phyloP scores from a whole-genome alignment of 306 rosid species.

The Quercus robur region DNA sequence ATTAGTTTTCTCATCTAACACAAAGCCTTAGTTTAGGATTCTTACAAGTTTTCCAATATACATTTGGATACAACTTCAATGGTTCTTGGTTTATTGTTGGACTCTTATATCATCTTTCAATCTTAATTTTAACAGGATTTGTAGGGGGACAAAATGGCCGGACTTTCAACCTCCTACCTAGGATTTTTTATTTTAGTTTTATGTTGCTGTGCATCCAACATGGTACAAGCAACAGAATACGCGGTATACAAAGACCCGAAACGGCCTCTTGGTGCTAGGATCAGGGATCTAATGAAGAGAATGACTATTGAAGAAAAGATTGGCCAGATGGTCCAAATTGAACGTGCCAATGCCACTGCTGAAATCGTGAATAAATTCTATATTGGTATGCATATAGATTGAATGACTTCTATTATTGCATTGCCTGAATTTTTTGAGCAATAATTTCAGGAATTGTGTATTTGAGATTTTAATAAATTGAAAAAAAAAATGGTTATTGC shows the following conservation, averaged over 20 bases:
- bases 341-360: slow-evolving; percentile 1
- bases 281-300: not conserved
- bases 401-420: not conserved
- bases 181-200: not conserved
- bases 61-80: not conserved
- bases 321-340: slow-evolving; percentile 26
- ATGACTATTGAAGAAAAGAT: slow-evolving; percentile 24
- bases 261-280: not conserved
- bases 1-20: not conserved
- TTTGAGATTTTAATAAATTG: not conserved
- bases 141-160: not conserved
- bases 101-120: not conserved
- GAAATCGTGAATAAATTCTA: not conserved
- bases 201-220: not conserved
- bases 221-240: not conserved
- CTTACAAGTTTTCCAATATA: not conserved
- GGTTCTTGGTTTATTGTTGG: not conserved
- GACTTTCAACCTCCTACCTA: not conserved
- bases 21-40: not conserved
- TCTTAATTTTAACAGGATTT: not conserved
- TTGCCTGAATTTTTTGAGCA: not conserved
- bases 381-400: not conserved
- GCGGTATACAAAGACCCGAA: slow-evolving; percentile 6
- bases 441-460: not conserved
- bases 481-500: not conserved